Conservation (phyloP, 1,139 yeast genomes). For the Yamadazyma atmosphaerica region DNA sequence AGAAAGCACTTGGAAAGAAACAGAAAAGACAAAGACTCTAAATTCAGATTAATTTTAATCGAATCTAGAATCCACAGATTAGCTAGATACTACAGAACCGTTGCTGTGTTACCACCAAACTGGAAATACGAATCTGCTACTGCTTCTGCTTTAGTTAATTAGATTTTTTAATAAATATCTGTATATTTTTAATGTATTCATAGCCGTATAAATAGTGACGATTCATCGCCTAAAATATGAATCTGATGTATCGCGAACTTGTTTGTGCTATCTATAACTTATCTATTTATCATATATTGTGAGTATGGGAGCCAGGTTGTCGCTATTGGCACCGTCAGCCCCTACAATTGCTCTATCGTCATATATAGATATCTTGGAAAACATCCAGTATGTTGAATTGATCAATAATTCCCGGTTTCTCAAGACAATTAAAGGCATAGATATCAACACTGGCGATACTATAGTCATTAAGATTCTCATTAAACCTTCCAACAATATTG, state of each 20-base stretch:
- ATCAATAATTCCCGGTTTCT: constrained; percentile 78
- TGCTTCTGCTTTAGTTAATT: constrained; percentile 99
- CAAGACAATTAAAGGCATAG: constrained; percentile 80
- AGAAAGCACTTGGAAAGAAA: constrained; percentile 99
- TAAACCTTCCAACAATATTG: constrained; percentile 54
- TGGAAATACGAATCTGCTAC: constrained; percentile 99
- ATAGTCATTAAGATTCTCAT: constrained; percentile 79
- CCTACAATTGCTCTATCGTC: constrained; percentile 92
- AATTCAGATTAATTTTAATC: constrained; percentile 99
- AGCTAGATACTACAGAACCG: constrained; percentile 99
- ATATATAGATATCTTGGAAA: constrained; percentile 75
- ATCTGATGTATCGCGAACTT: no score
- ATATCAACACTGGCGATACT: constrained; percentile 55
- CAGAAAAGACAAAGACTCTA: constrained; percentile 99
- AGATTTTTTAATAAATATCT: constrained; percentile 27
- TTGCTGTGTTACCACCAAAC: constrained; percentile 98
- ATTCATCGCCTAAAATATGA: no score
- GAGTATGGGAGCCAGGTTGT: constrained; percentile 93
- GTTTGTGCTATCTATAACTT: no score
- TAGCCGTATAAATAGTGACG: no score
- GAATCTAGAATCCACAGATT: constrained; percentile 99
- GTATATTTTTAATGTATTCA: constrained; percentile 3
- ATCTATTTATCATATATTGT: no score
- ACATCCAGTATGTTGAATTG: constrained; percentile 70
- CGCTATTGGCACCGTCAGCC: constrained; percentile 84